A percentile compares a stretch with the other conserved stretches of the same genome.
Conservation (phyloP, 164 flowering plant genomes). For the Tinospora cordifolia region DNA sequence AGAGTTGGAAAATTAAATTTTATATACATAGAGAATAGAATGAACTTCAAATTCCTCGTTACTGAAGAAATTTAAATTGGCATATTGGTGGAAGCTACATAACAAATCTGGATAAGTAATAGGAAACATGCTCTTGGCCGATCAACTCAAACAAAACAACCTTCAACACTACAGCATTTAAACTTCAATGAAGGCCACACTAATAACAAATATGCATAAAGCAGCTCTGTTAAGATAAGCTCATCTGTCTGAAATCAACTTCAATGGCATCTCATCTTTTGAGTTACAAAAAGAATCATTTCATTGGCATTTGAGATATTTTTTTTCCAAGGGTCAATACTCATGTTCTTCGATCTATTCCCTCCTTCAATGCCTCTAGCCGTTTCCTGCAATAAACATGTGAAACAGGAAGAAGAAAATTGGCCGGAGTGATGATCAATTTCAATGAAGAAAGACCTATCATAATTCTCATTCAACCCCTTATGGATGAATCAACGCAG, state of each 20-base stretch:
- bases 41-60: no score
- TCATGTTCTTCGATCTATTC: constrained; percentile 57
- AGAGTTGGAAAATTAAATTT: no score
- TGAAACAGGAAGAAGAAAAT: background rate
- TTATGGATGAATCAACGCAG: background rate
- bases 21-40: no score
- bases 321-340: constrained; percentile 26
- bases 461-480: background rate
- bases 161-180: no score
- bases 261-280: background rate
- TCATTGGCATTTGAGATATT: constrained; percentile 26
- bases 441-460: background rate
- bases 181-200: no score
- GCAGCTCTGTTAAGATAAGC: background rate
- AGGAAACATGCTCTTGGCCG: no score
- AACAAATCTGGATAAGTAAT: no score
- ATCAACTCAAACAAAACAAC: no score
- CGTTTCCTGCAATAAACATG: constrained; percentile 44
- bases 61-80: no score
- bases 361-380: constrained; percentile 65
- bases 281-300: constrained; percentile 50
- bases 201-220: background rate
- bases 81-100: no score
- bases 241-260: background rate
- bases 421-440: background rate